Base-by-base conservation (phyloP, 2,329 filamentous ascomycete genomes). In the Exophiala mesophila region DNA sequence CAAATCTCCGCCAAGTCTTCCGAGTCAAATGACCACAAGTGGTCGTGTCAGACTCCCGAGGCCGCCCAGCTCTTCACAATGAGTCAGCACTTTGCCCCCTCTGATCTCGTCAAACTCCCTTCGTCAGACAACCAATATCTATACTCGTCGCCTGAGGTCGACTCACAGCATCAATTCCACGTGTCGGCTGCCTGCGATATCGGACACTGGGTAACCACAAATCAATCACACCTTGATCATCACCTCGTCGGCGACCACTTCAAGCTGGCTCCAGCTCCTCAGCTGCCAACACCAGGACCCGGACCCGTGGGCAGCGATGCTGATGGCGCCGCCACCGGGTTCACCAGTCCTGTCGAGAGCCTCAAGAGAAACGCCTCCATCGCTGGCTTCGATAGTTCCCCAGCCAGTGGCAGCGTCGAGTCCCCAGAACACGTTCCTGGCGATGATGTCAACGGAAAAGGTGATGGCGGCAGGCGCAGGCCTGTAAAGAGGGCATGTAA, bases 401-500 rank as follows among this genome's bases (percentile, higher is more conserved):
- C 69, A 7, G 66, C 63, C 23, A 45, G 29, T 30, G 32, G 32
- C 15, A 72, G 69, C 54, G 57, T 65, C 17, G 55, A 55, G 35
- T 56, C 54, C 33, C 48, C 46, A 6, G 67, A 70, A 19, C 71
- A 71, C 29, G 61, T 59, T 32, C 66, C 43, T 18, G 48, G 32
- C 17, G 32, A 34, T 19, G 32, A 34, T 19, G 32, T 19, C 6
- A 34, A 34, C 17, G 23, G 7, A 12, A 26, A 12, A 12, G 23
- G 12, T 26, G 23, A 6, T 26, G 23, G 21, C 53, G 50, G 34
- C 60, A 63, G 31, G 67, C 69, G 49, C 67, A 70, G 44, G 65
- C 70, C 70, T 2, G 67, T 72, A 49, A 80, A 83, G 64, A 70
- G 80, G 56, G 80, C 80, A 15, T 83, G 80, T 61, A 83, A 83